Base-by-base conservation (phyloP, 768 basidiomycete genomes). In the Sporobolomyces phaffii region DNA sequence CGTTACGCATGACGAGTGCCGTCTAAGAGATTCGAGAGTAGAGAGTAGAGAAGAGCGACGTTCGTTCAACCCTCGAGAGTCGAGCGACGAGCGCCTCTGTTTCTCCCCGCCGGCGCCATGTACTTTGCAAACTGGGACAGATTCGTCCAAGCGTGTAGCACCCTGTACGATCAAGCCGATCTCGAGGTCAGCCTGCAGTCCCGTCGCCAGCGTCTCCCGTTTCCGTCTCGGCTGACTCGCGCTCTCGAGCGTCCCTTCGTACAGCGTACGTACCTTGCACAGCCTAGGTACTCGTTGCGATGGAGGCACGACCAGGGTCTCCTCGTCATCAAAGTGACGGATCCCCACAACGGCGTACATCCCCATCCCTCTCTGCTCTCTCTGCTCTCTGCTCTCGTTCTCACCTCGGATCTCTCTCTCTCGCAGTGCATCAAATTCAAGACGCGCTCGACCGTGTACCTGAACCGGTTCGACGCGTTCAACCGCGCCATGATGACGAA, bases 381-480 rank as follows among this genome's bases (percentile, higher is more conserved):
- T 78, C 83, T n/a, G 33, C n/a, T n/a, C n/a, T n/a, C n/a, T n/a
- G n/a, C n/a, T n/a, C n/a, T n/a, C n/a, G n/a, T n/a, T n/a, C n/a
- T n/a, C n/a, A n/a, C n/a, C n/a, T n/a, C n/a, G n/a, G n/a, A 34
- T 14, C 49, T 31, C 6, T 28, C 54, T 26, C 11, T 50, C 9
- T 2, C 26, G 14, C 76, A 98, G 94, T 94, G 91, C 77, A 82
- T 97, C 73, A 96, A 93, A 78, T 97, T 94, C 82, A 91, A 93
- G 78, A 94, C 93, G 2, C 86, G 87, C 73, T 96, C 92, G 4
- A 90, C 89, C 56, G 87, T 94, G 76, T 91, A 90, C 79, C 86
- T 98, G 70, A 96, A 97, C 82, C 88, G 93, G 72, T 97, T 98
- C 80, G 92, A 97, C 78, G 83, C 87, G 10, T 82, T 98, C 67